Evolutionary conservation across 495 filamentous ascomycete species (phyloP).

Genomic region (Peziza echinospora): DNA sequence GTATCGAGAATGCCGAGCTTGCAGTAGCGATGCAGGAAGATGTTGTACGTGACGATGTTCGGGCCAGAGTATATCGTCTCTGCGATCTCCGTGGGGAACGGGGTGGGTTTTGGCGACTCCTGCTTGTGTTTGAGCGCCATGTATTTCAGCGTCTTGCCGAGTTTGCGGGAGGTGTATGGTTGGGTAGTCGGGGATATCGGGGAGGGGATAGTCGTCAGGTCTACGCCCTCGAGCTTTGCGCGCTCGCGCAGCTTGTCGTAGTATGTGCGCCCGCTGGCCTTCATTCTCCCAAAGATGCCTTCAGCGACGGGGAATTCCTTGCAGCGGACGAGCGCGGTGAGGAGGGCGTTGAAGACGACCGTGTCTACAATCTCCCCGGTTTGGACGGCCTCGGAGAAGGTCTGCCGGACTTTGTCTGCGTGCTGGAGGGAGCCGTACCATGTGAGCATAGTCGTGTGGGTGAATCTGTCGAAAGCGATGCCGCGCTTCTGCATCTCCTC

Average conservation of each 20-base stretch:
- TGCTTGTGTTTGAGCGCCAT: constrained; percentile 25
- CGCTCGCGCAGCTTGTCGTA: background rate
- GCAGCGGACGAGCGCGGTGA: constrained; percentile 49
- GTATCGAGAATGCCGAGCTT: constrained; percentile 25
- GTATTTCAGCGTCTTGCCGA: constrained; percentile 34
- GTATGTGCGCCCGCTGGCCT: constrained; percentile 12
- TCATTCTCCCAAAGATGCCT: constrained; percentile 66
- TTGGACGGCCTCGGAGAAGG: constrained; percentile 55
- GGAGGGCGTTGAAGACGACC: constrained; percentile 62
- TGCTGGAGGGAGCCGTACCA: constrained; percentile 53
- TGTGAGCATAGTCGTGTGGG: constrained; percentile 60
- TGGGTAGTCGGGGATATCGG: constrained; percentile 20
- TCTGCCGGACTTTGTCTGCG: constrained; percentile 40
- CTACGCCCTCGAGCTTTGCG: constrained; percentile 9
- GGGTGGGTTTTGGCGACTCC: constrained; percentile 37
- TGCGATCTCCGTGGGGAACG: constrained; percentile 12
- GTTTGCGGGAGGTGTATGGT: constrained; percentile 27
- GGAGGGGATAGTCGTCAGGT: constrained; percentile 22
- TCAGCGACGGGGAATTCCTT: constrained; percentile 53
- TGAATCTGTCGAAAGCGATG: constrained; percentile 44
- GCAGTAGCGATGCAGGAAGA: constrained; percentile 31
- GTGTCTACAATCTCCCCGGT: constrained; percentile 77
- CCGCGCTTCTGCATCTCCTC: constrained; percentile 54
- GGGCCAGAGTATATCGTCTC: background rate
- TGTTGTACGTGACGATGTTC: constrained; percentile 32